Base-by-base conservation (phyloP, 306 rosid species). In the Malus orientalis region DNA sequence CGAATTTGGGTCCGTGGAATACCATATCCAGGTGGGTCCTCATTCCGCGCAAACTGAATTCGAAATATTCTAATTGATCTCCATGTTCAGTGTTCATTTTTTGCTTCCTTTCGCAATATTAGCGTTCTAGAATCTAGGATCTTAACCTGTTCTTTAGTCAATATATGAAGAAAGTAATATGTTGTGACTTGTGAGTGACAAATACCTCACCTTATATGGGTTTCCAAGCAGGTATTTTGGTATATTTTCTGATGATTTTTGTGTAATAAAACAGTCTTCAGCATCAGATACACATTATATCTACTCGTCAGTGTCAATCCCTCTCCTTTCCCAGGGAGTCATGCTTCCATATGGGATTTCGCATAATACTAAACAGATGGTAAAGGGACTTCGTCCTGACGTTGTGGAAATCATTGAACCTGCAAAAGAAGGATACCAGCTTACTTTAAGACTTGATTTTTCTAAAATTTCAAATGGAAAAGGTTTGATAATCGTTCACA, bases 1-100 rank as follows among this genome's bases (percentile, higher is more conserved):
- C 55, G 97, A 92, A 85, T 88, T 89, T 78, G 98, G 97, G 49
- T 89, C 92, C 40, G 88, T 88, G 73, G 88, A 89, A 72, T 92
- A 89, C 74, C 96, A 85, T 76, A 81, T 90, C 81, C 89, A 84
- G 97, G 98, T 90, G 84, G 66, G 20, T 47, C 19, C 49, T 49
- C 59, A 5, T 38, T 54, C 33, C 27, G 29, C 67, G 4, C 74
- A 44, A 12, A 59, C 38, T 70, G 18, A 61, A 68, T 38, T 33
- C 42, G 18, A 22, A 27, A n/a, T 22, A 45, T 18, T 66, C 49
- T 36, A 65, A 29, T 55, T 18, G 58, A 13, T 49, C 47, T 67
- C 9, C 2, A 53, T 5, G 58, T 79, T 33, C n/a, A 73, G 13
- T 14, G 22, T 36, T 36, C 45, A 65, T 57, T 19, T 23, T 55